Conservation (phyloP, 139 green algal genomes). For the Chlamydomonas sphaeroides region DNA sequence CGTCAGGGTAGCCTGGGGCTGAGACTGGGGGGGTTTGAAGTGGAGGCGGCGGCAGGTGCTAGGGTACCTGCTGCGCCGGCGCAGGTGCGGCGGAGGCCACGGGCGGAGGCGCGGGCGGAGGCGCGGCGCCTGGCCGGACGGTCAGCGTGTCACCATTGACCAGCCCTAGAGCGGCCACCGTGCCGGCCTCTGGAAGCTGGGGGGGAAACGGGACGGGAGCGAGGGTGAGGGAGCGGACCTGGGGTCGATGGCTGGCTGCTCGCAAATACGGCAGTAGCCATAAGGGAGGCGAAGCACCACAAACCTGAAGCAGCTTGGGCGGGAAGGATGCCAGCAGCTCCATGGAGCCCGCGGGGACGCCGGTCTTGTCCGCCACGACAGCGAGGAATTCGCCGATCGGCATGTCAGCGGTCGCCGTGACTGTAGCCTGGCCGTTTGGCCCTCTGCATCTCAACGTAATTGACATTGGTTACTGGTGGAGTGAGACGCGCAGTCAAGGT, state of each 20-base stretch:
- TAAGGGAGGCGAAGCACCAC: too few relatives aligned
- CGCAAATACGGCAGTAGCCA: too few relatives aligned
- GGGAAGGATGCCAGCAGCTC: slow-evolving; percentile 79
- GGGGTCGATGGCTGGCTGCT: background rate
- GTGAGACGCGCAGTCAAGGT: too few relatives aligned
- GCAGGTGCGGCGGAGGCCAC: too few relatives aligned
- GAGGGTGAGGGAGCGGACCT: too few relatives aligned
- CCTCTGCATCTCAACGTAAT: slow-evolving; percentile 46
- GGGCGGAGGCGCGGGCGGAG: background rate
- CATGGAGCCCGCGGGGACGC: slow-evolving; percentile 52
- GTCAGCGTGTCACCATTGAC: slow-evolving; percentile 69
- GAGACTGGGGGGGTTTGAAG: too few relatives aligned
- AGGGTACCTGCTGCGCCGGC: too few relatives aligned
- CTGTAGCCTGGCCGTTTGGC: slow-evolving; percentile 35
- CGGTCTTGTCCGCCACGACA: slow-evolving; percentile 54
- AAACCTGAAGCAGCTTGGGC: slow-evolving; percentile 61
- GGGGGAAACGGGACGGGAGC: background rate
- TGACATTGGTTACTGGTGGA: too few relatives aligned
- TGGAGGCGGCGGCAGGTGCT: too few relatives aligned
- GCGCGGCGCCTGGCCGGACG: slow-evolving; percentile 44
- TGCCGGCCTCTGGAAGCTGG: background rate
- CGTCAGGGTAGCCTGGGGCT: too few relatives aligned
- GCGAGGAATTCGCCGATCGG: slow-evolving; percentile 55
- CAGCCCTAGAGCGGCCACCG: slow-evolving; percentile 44
- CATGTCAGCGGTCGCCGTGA: slow-evolving; percentile 46